A percentile compares a stretch with the other conserved stretches of the same genome.
phyloP scores from a whole-genome alignment of 495 filamentous ascomycete genomes.

The Sphaerosporella brunnea region DNA sequence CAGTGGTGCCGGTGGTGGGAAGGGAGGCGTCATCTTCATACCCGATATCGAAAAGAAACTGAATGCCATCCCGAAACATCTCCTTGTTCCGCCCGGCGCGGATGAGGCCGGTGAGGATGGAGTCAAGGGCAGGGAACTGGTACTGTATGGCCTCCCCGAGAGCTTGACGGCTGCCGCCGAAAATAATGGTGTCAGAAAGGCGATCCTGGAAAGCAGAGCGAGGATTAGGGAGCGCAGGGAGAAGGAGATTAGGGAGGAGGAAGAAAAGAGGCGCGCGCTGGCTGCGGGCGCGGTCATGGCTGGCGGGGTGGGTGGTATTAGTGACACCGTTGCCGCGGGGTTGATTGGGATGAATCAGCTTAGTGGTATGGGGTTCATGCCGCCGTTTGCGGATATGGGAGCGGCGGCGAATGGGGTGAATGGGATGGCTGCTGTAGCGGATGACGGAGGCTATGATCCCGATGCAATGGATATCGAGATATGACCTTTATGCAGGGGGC shows the following conservation, averaged over 20 bases:
- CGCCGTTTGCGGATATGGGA: too few species aligned
- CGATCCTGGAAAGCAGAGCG: constrained; percentile 64
- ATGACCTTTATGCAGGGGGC: too few species aligned
- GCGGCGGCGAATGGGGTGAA: background rate
- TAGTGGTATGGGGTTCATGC: too few species aligned
- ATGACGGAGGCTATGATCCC: constrained; percentile 29
- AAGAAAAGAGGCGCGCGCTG: constrained; percentile 1
- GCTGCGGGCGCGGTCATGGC: background rate
- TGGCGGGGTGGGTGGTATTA: background rate
- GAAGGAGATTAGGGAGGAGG: background rate
- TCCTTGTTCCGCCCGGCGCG: constrained; percentile 2
- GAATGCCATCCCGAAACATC: constrained; percentile 42
- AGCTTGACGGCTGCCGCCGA: constrained; percentile 61
- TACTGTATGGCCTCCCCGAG: constrained; percentile 62
- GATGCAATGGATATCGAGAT: constrained; percentile 60
- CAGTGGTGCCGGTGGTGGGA: too few species aligned
- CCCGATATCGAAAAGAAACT: constrained; percentile 71
- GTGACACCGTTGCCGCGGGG: too few species aligned
- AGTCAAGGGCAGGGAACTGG: constrained; percentile 36
- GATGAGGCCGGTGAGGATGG: background rate
- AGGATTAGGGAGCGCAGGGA: constrained; percentile 37
- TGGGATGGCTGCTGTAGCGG: constrained; percentile 3
- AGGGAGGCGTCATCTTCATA: constrained; percentile 48
- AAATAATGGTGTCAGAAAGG: constrained; percentile 60
- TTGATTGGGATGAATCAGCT: too few species aligned